These are phyloP conservation scores for Scheffersomyces illinoinensis DNA, from an alignment of 1,139 yeast genomes.

Conservation along the genomic window DNA sequence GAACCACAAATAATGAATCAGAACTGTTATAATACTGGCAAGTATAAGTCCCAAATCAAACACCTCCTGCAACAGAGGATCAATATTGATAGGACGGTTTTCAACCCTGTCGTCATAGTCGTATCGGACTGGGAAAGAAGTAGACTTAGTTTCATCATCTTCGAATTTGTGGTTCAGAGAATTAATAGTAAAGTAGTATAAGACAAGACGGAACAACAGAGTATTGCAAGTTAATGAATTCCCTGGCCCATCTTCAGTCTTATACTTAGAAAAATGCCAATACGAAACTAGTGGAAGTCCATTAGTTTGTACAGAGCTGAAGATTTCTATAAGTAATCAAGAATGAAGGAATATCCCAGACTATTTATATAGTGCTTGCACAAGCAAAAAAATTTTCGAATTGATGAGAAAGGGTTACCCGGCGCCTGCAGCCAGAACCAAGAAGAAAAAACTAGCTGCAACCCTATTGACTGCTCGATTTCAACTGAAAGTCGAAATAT, in stretches of 20 bases:
- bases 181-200: neutral
- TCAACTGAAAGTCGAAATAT: neutral
- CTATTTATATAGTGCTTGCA: neutral
- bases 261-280: neutral
- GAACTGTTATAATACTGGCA: conserved; percentile 80
- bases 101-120: conserved; percentile 85
- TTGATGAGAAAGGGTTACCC: neutral
- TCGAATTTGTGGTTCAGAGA: conserved; percentile 9
- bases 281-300: neutral
- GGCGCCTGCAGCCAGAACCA: neutral
- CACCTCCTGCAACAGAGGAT: conserved; percentile 39
- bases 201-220: neutral
- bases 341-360: neutral
- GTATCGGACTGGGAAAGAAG: conserved; percentile 84
- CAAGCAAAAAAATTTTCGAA: neutral
- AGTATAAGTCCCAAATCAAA: conserved; percentile 61
- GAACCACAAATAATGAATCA: conserved; percentile 42
- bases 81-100: conserved; percentile 49
- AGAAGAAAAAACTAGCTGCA: neutral
- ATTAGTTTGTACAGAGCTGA: neutral
- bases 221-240: neutral
- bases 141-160: conserved; percentile 60
- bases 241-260: conserved; percentile 1
- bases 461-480: neutral
- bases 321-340: neutral